Evolutionary conservation across 139 green algal species (phyloP).

Genomic region (Chlamydomonas eustigma): DNA sequence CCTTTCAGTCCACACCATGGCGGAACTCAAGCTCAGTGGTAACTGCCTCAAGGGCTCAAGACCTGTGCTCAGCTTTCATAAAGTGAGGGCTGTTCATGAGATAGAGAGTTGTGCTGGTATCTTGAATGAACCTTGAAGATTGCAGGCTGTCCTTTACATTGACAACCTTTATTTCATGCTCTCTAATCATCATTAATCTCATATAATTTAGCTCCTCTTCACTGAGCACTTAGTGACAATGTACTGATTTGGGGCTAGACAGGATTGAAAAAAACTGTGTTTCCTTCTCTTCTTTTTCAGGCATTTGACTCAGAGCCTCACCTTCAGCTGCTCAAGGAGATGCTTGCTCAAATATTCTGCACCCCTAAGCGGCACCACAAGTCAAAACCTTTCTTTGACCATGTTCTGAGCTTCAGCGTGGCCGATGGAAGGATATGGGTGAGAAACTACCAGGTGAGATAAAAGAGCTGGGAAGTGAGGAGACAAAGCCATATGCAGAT

Average conservation of each 20-base stretch:
- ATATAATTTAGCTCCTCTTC: too few relatives aligned
- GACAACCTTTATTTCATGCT: too few relatives aligned
- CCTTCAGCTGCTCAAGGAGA: conserved; percentile 87
- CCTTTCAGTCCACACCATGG: conserved; percentile 93
- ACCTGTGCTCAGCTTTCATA: conserved; percentile 54
- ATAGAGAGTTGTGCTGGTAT: too few relatives aligned
- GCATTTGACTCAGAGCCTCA: conserved; percentile 89
- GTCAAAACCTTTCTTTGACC: conserved; percentile 97
- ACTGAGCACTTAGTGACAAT: too few relatives aligned
- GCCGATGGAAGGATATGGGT: conserved; percentile 91
- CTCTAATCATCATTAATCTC: too few relatives aligned
- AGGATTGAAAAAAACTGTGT: too few relatives aligned
- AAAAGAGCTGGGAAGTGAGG: too few relatives aligned
- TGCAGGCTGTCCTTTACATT: too few relatives aligned
- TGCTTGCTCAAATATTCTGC: conserved; percentile 83
- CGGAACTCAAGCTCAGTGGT: conserved; percentile 89
- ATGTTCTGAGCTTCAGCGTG: conserved; percentile 85
- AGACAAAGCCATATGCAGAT: too few relatives aligned
- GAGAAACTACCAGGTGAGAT: conserved; percentile 93
- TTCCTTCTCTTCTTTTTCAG: too few relatives aligned
- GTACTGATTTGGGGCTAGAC: too few relatives aligned
- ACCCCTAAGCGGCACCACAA: conserved; percentile 85
- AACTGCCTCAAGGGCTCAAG: conserved; percentile 95
- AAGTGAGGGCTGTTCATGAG: conserved; percentile 9
- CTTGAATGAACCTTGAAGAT: too few relatives aligned